phyloP scores from a whole-genome alignment of 192 early-diverging fungal species.

The Podila horticola region DNA sequence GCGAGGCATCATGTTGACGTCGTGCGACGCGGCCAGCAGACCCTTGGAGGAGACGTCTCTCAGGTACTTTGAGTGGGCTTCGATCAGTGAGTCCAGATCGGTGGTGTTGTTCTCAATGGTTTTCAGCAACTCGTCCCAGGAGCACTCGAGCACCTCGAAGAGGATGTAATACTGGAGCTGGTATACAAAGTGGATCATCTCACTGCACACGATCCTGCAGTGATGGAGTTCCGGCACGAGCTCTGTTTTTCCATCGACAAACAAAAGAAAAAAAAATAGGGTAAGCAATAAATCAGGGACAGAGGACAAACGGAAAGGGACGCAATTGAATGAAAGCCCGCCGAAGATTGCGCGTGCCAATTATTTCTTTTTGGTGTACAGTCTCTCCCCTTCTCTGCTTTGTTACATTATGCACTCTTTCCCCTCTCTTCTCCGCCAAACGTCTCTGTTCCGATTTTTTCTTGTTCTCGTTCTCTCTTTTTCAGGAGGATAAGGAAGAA shows the following conservation, averaged over 20 bases:
- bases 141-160: constrained; percentile 91
- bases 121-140: constrained; percentile 83
- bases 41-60: constrained; percentile 71
- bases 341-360: no score
- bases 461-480: no score
- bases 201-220: constrained; percentile 72
- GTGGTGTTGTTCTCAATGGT: constrained; percentile 65
- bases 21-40: constrained; percentile 61
- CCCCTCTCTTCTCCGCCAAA: no score
- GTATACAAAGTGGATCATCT: constrained; percentile 96
- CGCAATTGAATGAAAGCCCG: no score
- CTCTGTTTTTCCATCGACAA: constrained; percentile 29
- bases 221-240: constrained; percentile 72
- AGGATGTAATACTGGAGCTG: constrained; percentile 94
- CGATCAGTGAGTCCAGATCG: constrained; percentile 85
- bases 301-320: no score
- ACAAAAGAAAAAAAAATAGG: constrained; percentile 11
- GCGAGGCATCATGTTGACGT: constrained; percentile 52
- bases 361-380: no score
- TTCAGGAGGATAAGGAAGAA: no score
- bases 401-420: no score
- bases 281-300: background rate
- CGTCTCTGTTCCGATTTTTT: no score
- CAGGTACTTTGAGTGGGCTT: constrained; percentile 82
- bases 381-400: no score